Conservation (phyloP, 1,284 basidiomycete species). For the Fistulinella cinereoalba region DNA sequence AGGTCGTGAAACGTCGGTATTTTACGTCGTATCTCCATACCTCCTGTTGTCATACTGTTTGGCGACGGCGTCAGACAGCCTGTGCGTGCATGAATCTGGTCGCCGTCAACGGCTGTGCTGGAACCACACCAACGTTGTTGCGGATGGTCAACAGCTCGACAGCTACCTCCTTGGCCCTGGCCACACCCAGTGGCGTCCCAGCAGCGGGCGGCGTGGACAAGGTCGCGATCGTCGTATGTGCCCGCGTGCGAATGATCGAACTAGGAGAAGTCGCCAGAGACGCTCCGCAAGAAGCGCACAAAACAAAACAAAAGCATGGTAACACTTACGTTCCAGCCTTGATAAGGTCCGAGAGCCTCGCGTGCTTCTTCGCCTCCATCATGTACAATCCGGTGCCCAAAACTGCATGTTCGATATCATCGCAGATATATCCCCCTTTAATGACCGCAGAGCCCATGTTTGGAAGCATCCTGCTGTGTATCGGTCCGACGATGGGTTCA, state of each 20-base stretch:
- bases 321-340: slow-evolving; percentile 42
- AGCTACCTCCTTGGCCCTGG: slow-evolving; percentile 27
- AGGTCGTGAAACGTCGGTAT: slow-evolving; percentile 7
- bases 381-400: slow-evolving; percentile 45
- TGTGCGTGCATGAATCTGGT: neutral
- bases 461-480: neutral
- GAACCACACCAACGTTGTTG: neutral
- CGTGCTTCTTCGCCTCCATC: slow-evolving; percentile 43
- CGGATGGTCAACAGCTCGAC: slow-evolving; percentile 14
- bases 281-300: slow-evolving; percentile 3
- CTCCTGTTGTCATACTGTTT: neutral
- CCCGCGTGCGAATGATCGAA: slow-evolving; percentile 30
- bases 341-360: slow-evolving; percentile 43
- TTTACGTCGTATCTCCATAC: neutral
- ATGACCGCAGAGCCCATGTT: slow-evolving; percentile 11
- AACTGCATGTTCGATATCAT: slow-evolving; percentile 29
- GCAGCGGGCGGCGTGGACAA: slow-evolving; percentile 13
- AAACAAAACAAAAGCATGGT: neutral
- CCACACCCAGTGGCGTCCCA: slow-evolving; percentile 24
- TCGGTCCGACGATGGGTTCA: slow-evolving; percentile 15
- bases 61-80: neutral
- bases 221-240: slow-evolving; percentile 30
- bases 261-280: slow-evolving; percentile 15
- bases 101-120: neutral
- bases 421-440: slow-evolving; percentile 13